Evolutionary conservation across 768 basidiomycete genomes (phyloP), one percentile per base, ranked within the genome.

Genomic region (Trametes villosa): DNA sequence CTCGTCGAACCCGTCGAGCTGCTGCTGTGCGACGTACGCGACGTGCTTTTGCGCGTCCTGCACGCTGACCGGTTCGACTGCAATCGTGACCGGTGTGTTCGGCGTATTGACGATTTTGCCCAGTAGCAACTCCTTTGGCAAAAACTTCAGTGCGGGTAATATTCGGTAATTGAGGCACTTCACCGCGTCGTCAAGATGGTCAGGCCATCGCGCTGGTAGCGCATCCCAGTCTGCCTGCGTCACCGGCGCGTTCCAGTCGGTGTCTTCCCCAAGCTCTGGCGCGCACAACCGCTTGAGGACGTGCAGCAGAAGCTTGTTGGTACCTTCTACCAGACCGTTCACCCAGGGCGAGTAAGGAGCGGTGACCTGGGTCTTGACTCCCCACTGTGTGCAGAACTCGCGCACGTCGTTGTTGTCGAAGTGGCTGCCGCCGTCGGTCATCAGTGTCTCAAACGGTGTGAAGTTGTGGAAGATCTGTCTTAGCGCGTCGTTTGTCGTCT

Each of bases 301-400:
- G 9, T 67, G 50, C 0, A 79, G 62, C 0, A 80, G 62, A 0
- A 72, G 36, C 9, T 66, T 67, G 61, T 81, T 80, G 0, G 70
- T 64, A 3, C 71, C 71, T 38, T 78, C 73, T 0, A 76, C 67
- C 0, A 77, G 62, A 0, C 77, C 74, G 51, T 78, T 79, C 15
- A 78, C 62, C 79, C 78, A 80, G 7, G 77, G 78, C 11, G 76
- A 67, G 53, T 80, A 80, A 1, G 74, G 73, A 12, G 76, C 41
- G 0, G 67, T 57, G 0, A 72, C 60, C 12, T 72, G 62, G 3
- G 66, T 57, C 29, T 67, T 50, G 1, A 67, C 67, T 0, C 68
- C 63, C 12, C 62, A 31, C 18, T 51, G 18, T 2, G 61, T 54
- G 53, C 77, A 81, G 49, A 66, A 62, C 11, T 55, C 67, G 0